Base-by-base conservation (phyloP, 306 rosid genomes). In the Acacia melanoxylon region DNA sequence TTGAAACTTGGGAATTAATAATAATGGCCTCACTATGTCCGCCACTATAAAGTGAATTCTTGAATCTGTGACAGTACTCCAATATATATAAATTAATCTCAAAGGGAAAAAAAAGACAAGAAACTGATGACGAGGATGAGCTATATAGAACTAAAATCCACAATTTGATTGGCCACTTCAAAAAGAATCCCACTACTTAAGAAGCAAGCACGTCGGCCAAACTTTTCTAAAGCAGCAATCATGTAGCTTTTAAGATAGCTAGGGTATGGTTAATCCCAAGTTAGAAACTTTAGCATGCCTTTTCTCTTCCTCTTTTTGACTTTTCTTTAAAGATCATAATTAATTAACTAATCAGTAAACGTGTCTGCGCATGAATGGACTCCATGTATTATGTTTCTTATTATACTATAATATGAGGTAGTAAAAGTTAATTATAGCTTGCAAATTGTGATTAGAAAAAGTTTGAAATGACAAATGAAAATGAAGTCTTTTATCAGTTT, bases 201-300 rank as follows among this genome's bases (percentile, higher is more conserved):
- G 6, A 54, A 20, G 27, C 35, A 25, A 24, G 67, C 67, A 59
- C 33, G 65, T 35, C 40, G 25, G 74, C 24, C 40, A 75, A 37
- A 42, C 48, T 82, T 83, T 78, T 31, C n/a, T 8, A 82, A 82
- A 76, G 78, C 10, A 76, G 7, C 72, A 82, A 46, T 66, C 71
- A 66, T 31, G 72, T 42, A 12, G 40, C 46, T 54, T 45, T 78
- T 70, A 33, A 46, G 78, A 44, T 75, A 29, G 0, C n/a, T n/a
- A n/a, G 0, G 35, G 68, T 13, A 77, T 76, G 78, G 73, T 58
- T 58, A 58, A 42, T 76, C 61, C 17, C 25, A 51, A 4, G 7
- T 66, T 14, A 56, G 33, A 82, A 69, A 35, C 74, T 69, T 58
- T 22, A 33, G 48, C 33, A 5, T 66, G 6, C 24, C 16, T 15